Conservation (phyloP, 83 land plant genomes). For the Thuja plicata region DNA sequence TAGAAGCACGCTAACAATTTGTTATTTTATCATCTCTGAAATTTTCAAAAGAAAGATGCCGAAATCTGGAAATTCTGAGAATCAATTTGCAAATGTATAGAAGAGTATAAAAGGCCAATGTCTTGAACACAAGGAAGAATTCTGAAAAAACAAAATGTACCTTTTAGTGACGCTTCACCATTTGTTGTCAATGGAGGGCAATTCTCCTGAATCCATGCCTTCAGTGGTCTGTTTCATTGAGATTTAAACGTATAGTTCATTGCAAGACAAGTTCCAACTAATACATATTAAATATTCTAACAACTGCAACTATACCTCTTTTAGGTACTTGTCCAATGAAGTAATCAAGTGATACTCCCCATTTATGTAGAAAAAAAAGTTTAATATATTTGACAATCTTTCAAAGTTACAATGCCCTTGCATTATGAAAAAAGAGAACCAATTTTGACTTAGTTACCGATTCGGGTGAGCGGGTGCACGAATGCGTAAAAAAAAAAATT, state of each 20-base stretch:
- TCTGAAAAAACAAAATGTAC: conserved; percentile 19
- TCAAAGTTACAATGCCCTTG: not conserved
- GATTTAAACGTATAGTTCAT: not conserved
- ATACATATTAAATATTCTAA: not conserved
- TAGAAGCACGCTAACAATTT: conserved; percentile 1
- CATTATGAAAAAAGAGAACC: not conserved
- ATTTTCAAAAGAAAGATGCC: not conserved
- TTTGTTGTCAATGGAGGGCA: conserved; percentile 39
- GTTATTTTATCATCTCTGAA: conserved; percentile 19
- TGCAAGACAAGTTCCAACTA: not conserved
- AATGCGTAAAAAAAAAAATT: too few species aligned
- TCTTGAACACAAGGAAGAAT: not conserved
- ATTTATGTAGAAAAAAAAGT: not conserved
- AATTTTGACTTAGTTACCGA: too few species aligned
- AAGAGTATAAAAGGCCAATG: not conserved
- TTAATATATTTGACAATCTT: not conserved
- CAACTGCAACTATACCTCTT: not conserved
- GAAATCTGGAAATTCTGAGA: too few species aligned
- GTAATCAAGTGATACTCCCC: not conserved
- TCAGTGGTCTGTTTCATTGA: conserved; percentile 57
- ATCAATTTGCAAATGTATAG: not conserved
- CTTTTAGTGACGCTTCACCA: conserved; percentile 45
- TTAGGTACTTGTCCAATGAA: not conserved
- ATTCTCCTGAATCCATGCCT: conserved; percentile 67
- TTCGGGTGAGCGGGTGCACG: too few species aligned